Percentiles rank a stretch among this genome's conserved stretches.
phyloP scores from a whole-genome alignment of 1,139 yeast genomes.

The Hansenula lynferdii region DNA sequence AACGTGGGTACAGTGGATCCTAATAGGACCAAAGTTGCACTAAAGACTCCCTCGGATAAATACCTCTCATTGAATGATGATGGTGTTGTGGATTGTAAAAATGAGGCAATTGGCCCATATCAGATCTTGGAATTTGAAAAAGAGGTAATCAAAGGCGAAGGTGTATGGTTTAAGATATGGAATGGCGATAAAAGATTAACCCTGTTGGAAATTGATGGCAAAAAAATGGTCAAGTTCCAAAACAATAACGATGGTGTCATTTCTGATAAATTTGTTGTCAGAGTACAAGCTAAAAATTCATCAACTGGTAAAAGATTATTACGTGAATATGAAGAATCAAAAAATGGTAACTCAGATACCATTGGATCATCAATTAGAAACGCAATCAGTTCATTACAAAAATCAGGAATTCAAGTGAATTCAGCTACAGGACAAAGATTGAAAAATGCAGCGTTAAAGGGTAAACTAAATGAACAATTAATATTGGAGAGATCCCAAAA shows the following conservation, averaged over 20 bases:
- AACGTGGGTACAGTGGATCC: constrained; percentile 4
- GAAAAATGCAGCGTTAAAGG: constrained; percentile 29
- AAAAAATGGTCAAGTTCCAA: constrained; percentile 13
- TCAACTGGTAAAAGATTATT: constrained; percentile 15
- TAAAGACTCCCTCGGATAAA: constrained; percentile 29
- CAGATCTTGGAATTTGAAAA: constrained; percentile 28
- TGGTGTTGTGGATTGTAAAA: constrained; percentile 24
- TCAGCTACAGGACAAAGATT: constrained; percentile 25
- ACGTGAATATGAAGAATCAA: constrained; percentile 5
- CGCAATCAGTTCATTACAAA: constrained; percentile 14
- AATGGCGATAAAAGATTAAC: constrained; percentile 12
- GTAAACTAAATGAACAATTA: constrained; percentile 36
- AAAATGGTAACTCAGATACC: constrained; percentile 8
- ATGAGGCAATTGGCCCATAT: constrained; percentile 34
- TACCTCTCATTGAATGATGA: constrained; percentile 27
- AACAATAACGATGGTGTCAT: not conserved
- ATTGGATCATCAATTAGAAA: constrained; percentile 15
- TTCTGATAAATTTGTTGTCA: constrained; percentile 20
- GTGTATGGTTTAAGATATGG: constrained; percentile 6
- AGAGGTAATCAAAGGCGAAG: constrained; percentile 1
- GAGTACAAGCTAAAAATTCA: constrained; percentile 26
- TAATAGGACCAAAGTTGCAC: constrained; percentile 20
- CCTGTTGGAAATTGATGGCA: constrained; percentile 23
- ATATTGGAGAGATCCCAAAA: constrained; percentile 32
- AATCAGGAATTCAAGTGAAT: constrained; percentile 27